A percentile compares a stretch with the other conserved stretches of the same genome.
These are phyloP conservation scores for Diaporthe aspalathi DNA, from an alignment of 2,329 filamentous ascomycete species.

Conservation along the genomic window DNA sequence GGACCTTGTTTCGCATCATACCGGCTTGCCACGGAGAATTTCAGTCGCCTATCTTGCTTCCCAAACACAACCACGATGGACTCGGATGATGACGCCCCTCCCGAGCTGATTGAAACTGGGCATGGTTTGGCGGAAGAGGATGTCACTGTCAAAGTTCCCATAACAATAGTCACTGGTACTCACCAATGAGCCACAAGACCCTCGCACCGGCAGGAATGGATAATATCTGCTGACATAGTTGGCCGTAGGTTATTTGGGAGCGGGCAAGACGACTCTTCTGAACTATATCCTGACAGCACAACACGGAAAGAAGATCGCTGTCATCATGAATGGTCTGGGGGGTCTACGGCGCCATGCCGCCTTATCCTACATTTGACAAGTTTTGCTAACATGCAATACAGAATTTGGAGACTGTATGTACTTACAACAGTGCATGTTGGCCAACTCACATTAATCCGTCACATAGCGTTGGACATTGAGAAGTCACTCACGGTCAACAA, in stretches of 20 bases:
- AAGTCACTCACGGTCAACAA: constrained; percentile 93
- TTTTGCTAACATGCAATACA: constrained; percentile 48
- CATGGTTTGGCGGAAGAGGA: constrained; percentile 58
- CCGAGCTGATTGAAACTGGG: constrained; percentile 68
- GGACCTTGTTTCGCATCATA: not conserved
- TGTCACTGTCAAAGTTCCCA: constrained; percentile 76
- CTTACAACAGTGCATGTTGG: constrained; percentile 38
- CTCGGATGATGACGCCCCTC: constrained; percentile 74
- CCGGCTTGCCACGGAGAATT: not conserved
- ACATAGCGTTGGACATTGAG: constrained; percentile 89
- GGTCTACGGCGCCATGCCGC: not conserved
- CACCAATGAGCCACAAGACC: not conserved
- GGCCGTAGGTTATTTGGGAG: constrained; percentile 84
- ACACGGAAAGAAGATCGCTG: constrained; percentile 97
- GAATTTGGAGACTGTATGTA: constrained; percentile 84
- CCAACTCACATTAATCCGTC: constrained; percentile 25
- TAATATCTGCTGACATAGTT: not conserved
- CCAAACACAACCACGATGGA: constrained; percentile 59
- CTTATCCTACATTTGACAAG: constrained; percentile 22
- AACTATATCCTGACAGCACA: constrained; percentile 96
- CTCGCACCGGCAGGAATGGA: not conserved
- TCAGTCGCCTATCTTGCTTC: not conserved
- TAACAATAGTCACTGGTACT: constrained; percentile 84
- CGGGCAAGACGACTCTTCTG: constrained; percentile 93
- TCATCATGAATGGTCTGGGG: constrained; percentile 85